Evolutionary conservation across 2,329 filamentous ascomycete species (phyloP), one percentile per base, ranked within the genome.

Genomic region (Lanzia echinophila): DNA sequence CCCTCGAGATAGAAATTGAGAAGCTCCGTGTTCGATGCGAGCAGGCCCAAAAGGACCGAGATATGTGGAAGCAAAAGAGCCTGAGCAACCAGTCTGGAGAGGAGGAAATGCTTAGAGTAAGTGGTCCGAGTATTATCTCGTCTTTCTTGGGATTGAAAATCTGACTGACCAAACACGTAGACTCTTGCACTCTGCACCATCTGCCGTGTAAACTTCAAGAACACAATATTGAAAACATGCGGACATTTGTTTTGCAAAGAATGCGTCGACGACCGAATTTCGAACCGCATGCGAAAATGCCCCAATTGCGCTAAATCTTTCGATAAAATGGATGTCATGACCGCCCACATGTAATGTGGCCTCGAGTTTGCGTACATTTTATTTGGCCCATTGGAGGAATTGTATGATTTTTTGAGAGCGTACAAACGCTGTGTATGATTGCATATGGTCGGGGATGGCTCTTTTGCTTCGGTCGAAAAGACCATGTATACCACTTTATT

Each of bases 271-370:
- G 87, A 95, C 65, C 85, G 94, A 54, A 84, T 96, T 58, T 83
- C 83, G 44, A 95, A 94, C 66, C 87, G 94, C 34, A 91, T 92
- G 73, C 82, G 94, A 62, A 97, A 97, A 71, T 99, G 94, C 67
- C 94, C 94, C 2, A 92, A 89, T 63, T 99, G 95, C 76, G 90
- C 87, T 65, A 88, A 87, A 71, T 84, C 89, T 3, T 99, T 99
- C 68, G 92, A 95, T 65, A 87, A 83, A 69, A 87, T 87, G 71
- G 94, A 99, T 68, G 83, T 90, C 58, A 95, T 96, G 89, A 73
- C 79, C 20, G 81, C 83, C 47, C 83, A 87, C 67, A 68, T 76
- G 64, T 74, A 67, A 68, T 58, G 48, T 51, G 55, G 54, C 13
- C 24, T 31, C 17, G 24, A 12, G 17, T 34, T 34, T 28, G 15